Conservation (phyloP, 768 basidiomycete genomes). For the Calocera cornea region DNA sequence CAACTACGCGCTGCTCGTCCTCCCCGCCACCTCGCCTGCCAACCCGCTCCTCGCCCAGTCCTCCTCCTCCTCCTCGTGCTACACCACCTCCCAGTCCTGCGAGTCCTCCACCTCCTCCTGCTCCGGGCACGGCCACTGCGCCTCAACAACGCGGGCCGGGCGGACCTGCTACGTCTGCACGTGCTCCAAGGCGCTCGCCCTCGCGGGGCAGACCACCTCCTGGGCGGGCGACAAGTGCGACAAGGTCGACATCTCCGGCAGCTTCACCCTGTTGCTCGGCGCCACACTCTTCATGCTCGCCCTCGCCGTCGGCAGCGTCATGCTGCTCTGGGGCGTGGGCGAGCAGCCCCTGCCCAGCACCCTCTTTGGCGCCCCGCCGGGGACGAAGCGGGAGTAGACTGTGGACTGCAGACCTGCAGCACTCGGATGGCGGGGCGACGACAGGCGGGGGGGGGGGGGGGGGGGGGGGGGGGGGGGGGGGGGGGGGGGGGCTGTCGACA, state of each 20-base stretch:
- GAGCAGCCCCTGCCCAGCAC: conserved; percentile 57
- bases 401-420: no score
- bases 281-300: conserved; percentile 51
- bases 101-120: conserved; percentile 49
- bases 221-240: conserved; percentile 73
- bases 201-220: conserved; percentile 41
- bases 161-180: conserved; percentile 39
- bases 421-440: no score
- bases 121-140: conserved; percentile 57
- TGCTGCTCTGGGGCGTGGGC: conserved; percentile 50
- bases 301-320: conserved; percentile 51
- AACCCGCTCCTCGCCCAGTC: conserved; percentile 37
- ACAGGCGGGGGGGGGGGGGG: no score
- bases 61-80: conserved; percentile 45
- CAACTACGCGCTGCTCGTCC: conserved; percentile 6
- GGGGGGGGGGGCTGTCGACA: no score
- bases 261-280: conserved; percentile 61
- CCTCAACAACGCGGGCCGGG: conserved; percentile 45
- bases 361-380: conserved; percentile 33
- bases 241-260: conserved; percentile 65
- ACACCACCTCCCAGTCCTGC: conserved; percentile 40
- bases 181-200: conserved; percentile 36
- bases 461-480: no score
- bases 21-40: conserved; percentile 12
- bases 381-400: neutral